Conservation (phyloP, 108 stramenopile species). For the Fragilariopsis cylindrus region DNA sequence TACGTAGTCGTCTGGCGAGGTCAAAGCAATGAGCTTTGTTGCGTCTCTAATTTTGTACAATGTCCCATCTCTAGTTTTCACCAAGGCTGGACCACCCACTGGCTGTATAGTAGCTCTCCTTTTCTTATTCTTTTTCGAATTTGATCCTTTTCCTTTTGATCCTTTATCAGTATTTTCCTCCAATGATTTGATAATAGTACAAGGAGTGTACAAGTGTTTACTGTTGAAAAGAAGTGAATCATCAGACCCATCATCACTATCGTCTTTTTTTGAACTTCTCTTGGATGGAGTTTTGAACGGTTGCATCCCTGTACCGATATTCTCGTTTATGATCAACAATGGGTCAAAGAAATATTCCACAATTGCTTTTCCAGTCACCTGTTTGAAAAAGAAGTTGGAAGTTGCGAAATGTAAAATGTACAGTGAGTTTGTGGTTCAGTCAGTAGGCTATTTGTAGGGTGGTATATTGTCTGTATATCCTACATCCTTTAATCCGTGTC, state of each 20-base stretch:
- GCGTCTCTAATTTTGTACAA: slow-evolving; percentile 76
- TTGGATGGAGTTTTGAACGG: slow-evolving; percentile 38
- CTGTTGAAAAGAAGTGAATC: slow-evolving; percentile 47
- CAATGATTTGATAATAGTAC: slow-evolving; percentile 75
- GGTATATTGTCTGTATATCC: neutral
- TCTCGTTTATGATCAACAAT: slow-evolving; percentile 47
- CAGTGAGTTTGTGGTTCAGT: neutral
- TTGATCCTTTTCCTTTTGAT: neutral
- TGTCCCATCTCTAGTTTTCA: slow-evolving; percentile 82
- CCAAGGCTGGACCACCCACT: slow-evolving; percentile 58
- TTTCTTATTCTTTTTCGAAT: slow-evolving; percentile 8
- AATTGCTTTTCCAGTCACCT: slow-evolving; percentile 86
- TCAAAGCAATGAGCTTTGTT: slow-evolving; percentile 54
- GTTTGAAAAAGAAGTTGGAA: neutral
- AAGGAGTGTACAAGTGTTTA: slow-evolving; percentile 78
- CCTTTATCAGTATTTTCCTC: slow-evolving; percentile 31
- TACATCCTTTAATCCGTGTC: too few relatives aligned
- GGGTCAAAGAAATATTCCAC: slow-evolving; percentile 90
- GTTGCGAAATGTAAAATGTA: neutral
- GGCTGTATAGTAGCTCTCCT: neutral
- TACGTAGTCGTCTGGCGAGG: slow-evolving; percentile 67
- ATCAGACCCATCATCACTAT: neutral
- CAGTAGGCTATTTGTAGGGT: neutral
- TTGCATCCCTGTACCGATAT: slow-evolving; percentile 8
- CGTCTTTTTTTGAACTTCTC: slow-evolving; percentile 5